Conservation (phyloP, 176 grass and related monocot genomes). For the Aegilops longissima region DNA sequence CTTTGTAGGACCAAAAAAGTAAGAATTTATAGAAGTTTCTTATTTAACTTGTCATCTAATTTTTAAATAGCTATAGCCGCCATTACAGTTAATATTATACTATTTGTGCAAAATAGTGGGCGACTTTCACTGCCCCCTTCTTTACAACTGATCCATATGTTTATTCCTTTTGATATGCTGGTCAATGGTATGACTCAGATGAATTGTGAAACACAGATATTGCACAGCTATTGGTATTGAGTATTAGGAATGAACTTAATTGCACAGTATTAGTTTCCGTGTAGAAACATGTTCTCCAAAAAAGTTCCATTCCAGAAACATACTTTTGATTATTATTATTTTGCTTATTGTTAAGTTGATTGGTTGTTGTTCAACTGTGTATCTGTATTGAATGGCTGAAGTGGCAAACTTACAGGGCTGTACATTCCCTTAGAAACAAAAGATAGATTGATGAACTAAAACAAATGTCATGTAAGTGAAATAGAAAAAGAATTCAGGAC, state of each 20-base stretch:
- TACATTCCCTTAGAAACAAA: conserved; percentile 1
- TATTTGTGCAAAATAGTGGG: background rate
- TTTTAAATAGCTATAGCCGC: background rate
- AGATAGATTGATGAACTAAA: background rate
- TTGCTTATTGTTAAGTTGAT: background rate
- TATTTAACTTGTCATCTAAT: conserved; percentile 10
- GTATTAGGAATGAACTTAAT: background rate
- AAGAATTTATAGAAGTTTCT: conserved; percentile 20
- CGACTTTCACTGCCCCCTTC: background rate
- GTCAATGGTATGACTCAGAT: background rate
- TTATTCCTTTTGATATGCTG: background rate
- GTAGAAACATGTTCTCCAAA: background rate
- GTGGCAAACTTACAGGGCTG: background rate
- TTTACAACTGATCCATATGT: background rate
- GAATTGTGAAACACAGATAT: background rate
- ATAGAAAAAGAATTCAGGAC: background rate
- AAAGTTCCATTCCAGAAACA: background rate
- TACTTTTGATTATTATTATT: background rate
- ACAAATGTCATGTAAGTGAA: background rate
- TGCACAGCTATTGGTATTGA: background rate
- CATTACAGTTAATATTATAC: background rate
- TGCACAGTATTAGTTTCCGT: background rate
- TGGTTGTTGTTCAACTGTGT: background rate
- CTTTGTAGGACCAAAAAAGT: conserved; percentile 64
- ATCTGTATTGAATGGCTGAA: background rate